Evolutionary conservation across 169 alveolate species (phyloP), one percentile per base, ranked within the genome.

Genomic region (Plasmodium coatneyi): DNA sequence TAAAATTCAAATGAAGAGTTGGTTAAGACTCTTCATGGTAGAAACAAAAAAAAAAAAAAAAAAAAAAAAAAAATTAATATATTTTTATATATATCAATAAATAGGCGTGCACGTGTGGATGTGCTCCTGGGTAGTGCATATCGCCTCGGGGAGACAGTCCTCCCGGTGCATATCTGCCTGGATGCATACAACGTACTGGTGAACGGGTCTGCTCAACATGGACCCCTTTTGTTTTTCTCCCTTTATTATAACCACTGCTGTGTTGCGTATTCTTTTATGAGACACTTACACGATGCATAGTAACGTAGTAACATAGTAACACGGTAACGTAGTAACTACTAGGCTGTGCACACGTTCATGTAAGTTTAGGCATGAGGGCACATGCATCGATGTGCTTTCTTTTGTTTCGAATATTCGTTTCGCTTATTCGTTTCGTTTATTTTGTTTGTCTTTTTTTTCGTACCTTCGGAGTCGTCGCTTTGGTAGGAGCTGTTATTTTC

Each of bases 381-480:
- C 60, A 49, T 3, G 60, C 0, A 16, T 49, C 60, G 60, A 49
- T 16, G 60, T 16, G 60, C 60, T 14, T 12, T 3, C 60, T 16
- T 49, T 43, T 2, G 54, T 43, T 12, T 43, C 54, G 54, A 9
- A 34, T 16, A 12, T 32, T 82, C 39, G 46, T 60, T 82, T 19
- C 16, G 56, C 16, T 30, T 28, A 12, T 52, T 28, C 49, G 34
- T 80, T 5, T n/a, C 9, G 30, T 12, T 49, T 43, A 3, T 46
- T 25, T 30, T 43, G 16, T 19, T 12, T 80, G 28, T 80, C 5
- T 39, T 46, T 14, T 46, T 46, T 84, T 71, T 43, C 39, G 30
- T 84, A 84, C 93, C 93, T 84, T 84, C 93, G 12, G 84, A 66
- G 34, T 84, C 79, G n/a, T 84, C 93, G 49, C 93, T 84, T 16